Base-by-base conservation (phyloP, 2,329 filamentous ascomycete genomes). In the Talaromyces sp. region DNA sequence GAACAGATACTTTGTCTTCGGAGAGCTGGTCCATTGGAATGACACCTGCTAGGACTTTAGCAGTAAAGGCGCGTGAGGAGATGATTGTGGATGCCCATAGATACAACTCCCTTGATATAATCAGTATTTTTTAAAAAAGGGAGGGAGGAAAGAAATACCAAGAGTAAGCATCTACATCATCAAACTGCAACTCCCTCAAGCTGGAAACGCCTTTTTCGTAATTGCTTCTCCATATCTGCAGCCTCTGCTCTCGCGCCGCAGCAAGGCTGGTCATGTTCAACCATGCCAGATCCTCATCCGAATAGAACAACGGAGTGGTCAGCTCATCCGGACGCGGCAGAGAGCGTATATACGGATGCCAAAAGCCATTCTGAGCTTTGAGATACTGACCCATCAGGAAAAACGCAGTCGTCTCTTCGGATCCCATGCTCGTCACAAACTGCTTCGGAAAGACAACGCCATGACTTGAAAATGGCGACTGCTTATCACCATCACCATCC, bases 341-440 rank as follows among this genome's bases (percentile, higher is more conserved):
- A 0, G 84, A 83, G 10, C 76, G 74, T 64, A 91, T 83, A 72
- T 92, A 92, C 1, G 86, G 82, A 70, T 78, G 80, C 89, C 89
- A 92, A 65, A 84, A 85, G 0, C 88, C 89, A 1, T 79, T 68
- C 1, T 73, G 59, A 1, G 82, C 83, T 2, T 81, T 73, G 32
- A 91, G 77, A 68, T 85, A 86, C 70, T 92, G 85, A 63, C 87
- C 84, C 69, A 89, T 80, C 6, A 92, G 79, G 64, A 89, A 88
- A 73, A 91, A 88, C 4, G 87, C 82, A 9, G 85, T 82, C 55
- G 87, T 74, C 60, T 89, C 84, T 65, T 89, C 83, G 0, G 85
- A 81, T 1, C 82, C 81, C 1, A 81, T 72, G 4, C 69, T 67
- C 0, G 77, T 66, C 53, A 88, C 71, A 64, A 89, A 85, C 1